Evolutionary conservation across 2,329 filamentous ascomycete species (phyloP).

Genomic region (Hawksworthiomyces lignivorus): DNA sequence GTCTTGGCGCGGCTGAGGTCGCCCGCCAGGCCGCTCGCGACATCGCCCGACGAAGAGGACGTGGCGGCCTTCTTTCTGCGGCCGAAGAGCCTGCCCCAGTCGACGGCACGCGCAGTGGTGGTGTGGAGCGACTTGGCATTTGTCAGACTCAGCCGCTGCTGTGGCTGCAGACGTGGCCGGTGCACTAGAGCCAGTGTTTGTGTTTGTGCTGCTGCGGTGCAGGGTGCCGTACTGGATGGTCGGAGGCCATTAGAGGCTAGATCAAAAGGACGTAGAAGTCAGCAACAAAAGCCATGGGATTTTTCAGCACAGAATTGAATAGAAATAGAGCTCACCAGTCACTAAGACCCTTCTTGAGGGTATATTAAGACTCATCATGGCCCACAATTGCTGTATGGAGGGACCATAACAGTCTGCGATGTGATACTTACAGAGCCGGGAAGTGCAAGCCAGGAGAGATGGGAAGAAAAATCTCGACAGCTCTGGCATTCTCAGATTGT

Average conservation of each 20-base stretch:
- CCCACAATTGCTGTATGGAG: conserved; percentile 12
- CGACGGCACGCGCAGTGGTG: conserved; percentile 8
- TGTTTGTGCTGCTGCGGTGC: conserved; percentile 2
- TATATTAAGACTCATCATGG: conserved; percentile 56
- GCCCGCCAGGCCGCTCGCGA: conserved; percentile 14
- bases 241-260: not conserved
- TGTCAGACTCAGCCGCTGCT: not conserved
- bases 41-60: not conserved
- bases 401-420: too few relatives aligned
- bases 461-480: too few relatives aligned
- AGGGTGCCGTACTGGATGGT: conserved; percentile 1
- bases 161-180: conserved; percentile 1
- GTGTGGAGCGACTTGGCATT: conserved; percentile 10
- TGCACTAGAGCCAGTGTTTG: not conserved
- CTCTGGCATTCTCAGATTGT: too few relatives aligned
- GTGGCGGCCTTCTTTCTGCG: conserved; percentile 19
- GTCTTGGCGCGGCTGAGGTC: conserved; percentile 23
- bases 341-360: conserved; percentile 54
- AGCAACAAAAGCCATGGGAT: too few relatives aligned
- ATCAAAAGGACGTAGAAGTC: too few relatives aligned
- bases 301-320: too few relatives aligned
- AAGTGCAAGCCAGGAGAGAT: too few relatives aligned
- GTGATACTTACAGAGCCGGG: too few relatives aligned
- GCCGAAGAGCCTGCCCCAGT: conserved; percentile 15
- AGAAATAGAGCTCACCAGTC: conserved; percentile 44